Conservation (phyloP, 306 rosid species). For the Trichosanthes cucumerina region DNA sequence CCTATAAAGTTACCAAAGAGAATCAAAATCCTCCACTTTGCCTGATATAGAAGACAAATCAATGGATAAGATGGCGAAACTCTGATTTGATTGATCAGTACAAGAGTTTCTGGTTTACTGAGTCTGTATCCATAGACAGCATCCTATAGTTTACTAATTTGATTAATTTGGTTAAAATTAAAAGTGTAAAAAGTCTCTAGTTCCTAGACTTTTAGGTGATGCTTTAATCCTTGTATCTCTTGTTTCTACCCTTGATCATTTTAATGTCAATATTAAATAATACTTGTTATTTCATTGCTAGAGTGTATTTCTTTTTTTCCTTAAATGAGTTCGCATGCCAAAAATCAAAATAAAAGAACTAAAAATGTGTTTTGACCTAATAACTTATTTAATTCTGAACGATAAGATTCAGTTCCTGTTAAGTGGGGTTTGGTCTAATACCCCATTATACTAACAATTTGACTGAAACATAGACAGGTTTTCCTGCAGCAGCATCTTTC, state of each 20-base stretch:
- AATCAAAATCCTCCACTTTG: conserved; percentile 8
- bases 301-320: neutral
- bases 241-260: neutral
- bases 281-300: neutral
- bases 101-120: neutral
- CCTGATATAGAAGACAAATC: conserved; percentile 3
- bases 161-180: neutral
- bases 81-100: neutral
- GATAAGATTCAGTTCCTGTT: neutral
- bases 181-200: neutral
- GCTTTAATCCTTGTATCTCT: neutral
- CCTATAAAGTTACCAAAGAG: conserved; percentile 1
- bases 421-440: neutral
- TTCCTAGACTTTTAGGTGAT: neutral
- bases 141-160: neutral
- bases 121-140: neutral
- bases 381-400: neutral
- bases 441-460: neutral
- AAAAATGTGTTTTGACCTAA: neutral
- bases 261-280: neutral
- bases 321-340: neutral
- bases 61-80: neutral
- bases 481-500: conserved; percentile 1
- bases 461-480: neutral
- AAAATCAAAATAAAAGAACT: neutral